Evolutionary conservation across 78 protist species (phyloP).

Genomic region (Dictyostelium citrinum): DNA sequence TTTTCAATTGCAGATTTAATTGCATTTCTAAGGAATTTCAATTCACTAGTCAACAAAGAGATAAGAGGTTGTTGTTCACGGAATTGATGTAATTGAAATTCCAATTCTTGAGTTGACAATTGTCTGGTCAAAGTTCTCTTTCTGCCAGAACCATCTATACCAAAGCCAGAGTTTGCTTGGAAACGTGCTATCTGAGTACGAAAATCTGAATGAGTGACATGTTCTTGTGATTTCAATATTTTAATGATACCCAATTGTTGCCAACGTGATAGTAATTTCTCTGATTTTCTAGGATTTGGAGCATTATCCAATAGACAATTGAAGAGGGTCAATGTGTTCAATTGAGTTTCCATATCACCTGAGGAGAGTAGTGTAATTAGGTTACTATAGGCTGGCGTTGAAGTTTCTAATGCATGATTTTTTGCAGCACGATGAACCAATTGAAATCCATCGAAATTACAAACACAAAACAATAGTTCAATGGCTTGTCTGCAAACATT

Average conservation of each 20-base stretch:
- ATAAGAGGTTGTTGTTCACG: conserved; percentile 75
- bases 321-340: conserved; percentile 62
- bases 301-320: conserved; percentile 75
- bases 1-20: conserved; percentile 75
- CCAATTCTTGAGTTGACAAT: conserved; percentile 51
- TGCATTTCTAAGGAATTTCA: conserved; percentile 72
- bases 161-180: conserved; percentile 54
- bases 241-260: conserved; percentile 48
- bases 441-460: conserved; percentile 76
- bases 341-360: conserved; percentile 80
- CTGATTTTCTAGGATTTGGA: conserved; percentile 66
- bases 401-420: conserved; percentile 5
- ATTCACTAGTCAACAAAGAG: conserved; percentile 20
- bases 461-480: conserved; percentile 69
- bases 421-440: conserved; percentile 78
- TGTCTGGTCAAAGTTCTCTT: conserved; percentile 15
- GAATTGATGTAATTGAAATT: conserved; percentile 18
- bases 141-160: neutral
- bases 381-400: conserved; percentile 12
- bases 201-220: conserved; percentile 67
- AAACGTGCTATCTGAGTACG: conserved; percentile 72
- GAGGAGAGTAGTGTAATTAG: conserved; percentile 15
- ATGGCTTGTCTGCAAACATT: conserved; percentile 71
- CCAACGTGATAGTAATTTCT: conserved; percentile 56
- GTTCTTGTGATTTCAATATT: conserved; percentile 55